Percentiles rank a stretch among this genome's conserved stretches.
Conservation (phyloP, 257 asterid species). For the Lantana camara region DNA sequence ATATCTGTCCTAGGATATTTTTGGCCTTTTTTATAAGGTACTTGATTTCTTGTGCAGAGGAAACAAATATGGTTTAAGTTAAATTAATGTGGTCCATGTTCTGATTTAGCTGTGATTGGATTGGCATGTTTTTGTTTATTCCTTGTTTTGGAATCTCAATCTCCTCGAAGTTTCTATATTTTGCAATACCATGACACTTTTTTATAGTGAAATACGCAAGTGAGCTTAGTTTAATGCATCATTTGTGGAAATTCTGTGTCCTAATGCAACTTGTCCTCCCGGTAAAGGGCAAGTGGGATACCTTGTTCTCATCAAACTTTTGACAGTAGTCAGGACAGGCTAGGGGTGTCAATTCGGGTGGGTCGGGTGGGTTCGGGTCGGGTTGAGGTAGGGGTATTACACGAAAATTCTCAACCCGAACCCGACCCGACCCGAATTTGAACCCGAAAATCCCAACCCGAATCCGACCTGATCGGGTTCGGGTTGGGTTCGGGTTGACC, state of each 20-base stretch:
- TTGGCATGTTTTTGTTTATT: constrained; percentile 36
- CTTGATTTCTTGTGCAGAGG: no score
- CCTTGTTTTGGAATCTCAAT: constrained; percentile 37
- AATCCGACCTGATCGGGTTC: no score
- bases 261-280: constrained; percentile 31
- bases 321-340: constrained; percentile 26
- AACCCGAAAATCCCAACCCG: no score
- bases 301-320: constrained; percentile 38
- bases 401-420: no score
- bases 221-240: constrained; percentile 24
- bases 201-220: constrained; percentile 27
- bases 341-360: no score
- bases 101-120: constrained; percentile 33
- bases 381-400: no score
- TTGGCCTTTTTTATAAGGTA: constrained; percentile 26
- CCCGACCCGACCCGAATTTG: no score
- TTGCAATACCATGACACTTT: constrained; percentile 10
- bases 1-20: constrained; percentile 29
- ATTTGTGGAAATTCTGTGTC: constrained; percentile 22
- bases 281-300: constrained; percentile 36
- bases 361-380: no score
- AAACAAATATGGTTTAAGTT: constrained; percentile 18
- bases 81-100: constrained; percentile 31
- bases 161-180: constrained; percentile 41
- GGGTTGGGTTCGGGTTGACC: no score